Percentiles rank a stretch among this genome's conserved stretches.
These are phyloP conservation scores for Podosphaera leucotricha DNA, from an alignment of 2,329 filamentous ascomycete genomes.

Conservation along the genomic window DNA sequence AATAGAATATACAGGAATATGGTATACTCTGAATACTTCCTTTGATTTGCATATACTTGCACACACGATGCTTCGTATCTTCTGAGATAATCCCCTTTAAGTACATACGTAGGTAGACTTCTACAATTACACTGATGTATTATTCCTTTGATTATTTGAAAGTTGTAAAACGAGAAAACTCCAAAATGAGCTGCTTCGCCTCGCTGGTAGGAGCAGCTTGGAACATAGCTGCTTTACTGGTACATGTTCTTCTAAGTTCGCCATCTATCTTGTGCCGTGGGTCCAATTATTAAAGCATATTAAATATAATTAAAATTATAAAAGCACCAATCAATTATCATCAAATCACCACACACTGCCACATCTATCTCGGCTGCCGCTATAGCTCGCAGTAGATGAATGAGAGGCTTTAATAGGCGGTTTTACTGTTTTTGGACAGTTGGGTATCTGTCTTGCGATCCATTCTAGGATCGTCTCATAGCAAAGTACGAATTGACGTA, in stretches of 20 bases:
- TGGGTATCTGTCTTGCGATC: slow-evolving; percentile 24
- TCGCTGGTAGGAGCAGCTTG: no score
- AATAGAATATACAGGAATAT: no score
- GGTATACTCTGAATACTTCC: no score
- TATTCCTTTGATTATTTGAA: no score
- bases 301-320: neutral
- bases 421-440: neutral
- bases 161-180: no score
- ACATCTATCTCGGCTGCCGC: neutral
- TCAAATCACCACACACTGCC: neutral
- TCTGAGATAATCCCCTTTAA: no score
- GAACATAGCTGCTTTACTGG: no score
- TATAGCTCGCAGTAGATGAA: neutral
- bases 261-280: neutral
- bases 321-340: neutral
- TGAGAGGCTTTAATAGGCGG: neutral
- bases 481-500: slow-evolving; percentile 83
- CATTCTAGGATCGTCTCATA: slow-evolving; percentile 91
- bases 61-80: no score
- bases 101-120: no score
- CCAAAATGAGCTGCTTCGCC: no score
- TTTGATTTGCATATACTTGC: no score
- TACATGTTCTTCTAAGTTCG: no score
- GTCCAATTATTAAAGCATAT: neutral
- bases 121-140: slow-evolving; percentile 9